Evolutionary conservation across 1,284 basidiomycete genomes (phyloP).

Genomic region (Moesziomyces parantarcticus): DNA sequence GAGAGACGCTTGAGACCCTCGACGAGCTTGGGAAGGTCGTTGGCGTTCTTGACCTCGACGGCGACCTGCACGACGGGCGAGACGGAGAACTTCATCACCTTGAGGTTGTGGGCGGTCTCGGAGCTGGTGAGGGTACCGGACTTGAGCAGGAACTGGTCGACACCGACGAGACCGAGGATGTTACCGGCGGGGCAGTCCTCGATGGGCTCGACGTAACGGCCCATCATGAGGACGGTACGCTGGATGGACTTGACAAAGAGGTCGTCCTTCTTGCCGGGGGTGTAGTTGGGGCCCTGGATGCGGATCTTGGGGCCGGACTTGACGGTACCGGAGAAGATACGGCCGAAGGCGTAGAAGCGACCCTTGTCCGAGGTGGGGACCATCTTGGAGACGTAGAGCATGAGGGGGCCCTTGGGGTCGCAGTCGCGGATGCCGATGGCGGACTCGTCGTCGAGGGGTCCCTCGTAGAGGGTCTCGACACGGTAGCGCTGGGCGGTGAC

Average conservation of each 20-base stretch:
- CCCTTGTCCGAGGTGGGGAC: conserved; percentile 99
- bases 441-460: conserved; percentile 99
- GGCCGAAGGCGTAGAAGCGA: conserved; percentile 99
- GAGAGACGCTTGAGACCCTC: conserved; percentile 99
- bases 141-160: conserved; percentile 99
- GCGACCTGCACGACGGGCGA: conserved; percentile 99
- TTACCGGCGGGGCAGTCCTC: conserved; percentile 99
- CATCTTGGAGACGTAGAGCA: conserved; percentile 99
- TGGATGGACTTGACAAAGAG: conserved; percentile 98
- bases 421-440: conserved; percentile 99
- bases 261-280: conserved; percentile 99
- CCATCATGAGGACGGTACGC: conserved; percentile 99
- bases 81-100: conserved; percentile 91
- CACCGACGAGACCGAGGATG: conserved; percentile 98
- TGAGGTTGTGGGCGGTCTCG: conserved; percentile 99
- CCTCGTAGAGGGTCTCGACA: conserved; percentile 99
- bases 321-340: conserved; percentile 99
- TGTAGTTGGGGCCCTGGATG: conserved; percentile 99
- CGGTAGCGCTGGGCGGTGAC: conserved; percentile 97
- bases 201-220: conserved; percentile 97
- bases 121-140: conserved; percentile 94
- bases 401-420: conserved; percentile 94
- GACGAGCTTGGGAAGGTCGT: conserved; percentile 98
- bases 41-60: conserved; percentile 99
- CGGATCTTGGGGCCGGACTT: conserved; percentile 97